Conservation (phyloP, 805 yeast species). For the Zygoascus ofunaensis region DNA sequence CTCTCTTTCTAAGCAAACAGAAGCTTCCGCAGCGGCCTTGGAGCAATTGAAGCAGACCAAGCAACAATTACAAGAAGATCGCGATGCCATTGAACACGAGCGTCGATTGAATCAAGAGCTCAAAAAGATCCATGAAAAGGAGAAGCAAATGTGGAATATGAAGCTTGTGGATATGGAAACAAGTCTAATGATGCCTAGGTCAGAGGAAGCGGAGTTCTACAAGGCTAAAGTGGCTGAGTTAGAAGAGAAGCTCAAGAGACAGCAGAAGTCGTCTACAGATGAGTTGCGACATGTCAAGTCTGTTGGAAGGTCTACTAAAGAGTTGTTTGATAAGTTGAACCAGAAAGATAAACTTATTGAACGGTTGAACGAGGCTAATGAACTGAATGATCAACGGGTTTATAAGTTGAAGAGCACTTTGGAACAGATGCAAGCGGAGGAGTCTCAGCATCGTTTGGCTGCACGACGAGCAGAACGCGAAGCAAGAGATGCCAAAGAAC, state of each 20-base stretch:
- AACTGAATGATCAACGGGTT: slow-evolving; percentile 41
- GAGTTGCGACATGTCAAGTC: slow-evolving; percentile 17
- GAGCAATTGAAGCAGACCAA: slow-evolving; percentile 19
- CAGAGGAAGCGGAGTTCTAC: slow-evolving; percentile 14
- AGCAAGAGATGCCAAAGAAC: slow-evolving; percentile 41
- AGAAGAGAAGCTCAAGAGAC: slow-evolving; percentile 19
- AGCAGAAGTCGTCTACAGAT: slow-evolving; percentile 12
- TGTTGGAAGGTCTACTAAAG: slow-evolving; percentile 21
- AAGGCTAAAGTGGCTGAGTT: slow-evolving; percentile 15
- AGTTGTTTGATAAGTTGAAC: slow-evolving; percentile 18
- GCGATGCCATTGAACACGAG: slow-evolving; percentile 17
- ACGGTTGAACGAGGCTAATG: slow-evolving; percentile 42
- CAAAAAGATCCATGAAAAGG: slow-evolving; percentile 25
- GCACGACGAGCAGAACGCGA: slow-evolving; percentile 44
- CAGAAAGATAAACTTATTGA: slow-evolving; percentile 23
- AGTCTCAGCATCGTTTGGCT: slow-evolving; percentile 30
- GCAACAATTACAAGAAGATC: slow-evolving; percentile 31
- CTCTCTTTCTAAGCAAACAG: slow-evolving; percentile 13
- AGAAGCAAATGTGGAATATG: slow-evolving; percentile 21
- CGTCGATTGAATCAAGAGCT: slow-evolving; percentile 20
- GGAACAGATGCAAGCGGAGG: slow-evolving; percentile 28
- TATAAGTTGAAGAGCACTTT: slow-evolving; percentile 32
- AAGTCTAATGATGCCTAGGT: slow-evolving; percentile 12
- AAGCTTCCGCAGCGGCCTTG: slow-evolving; percentile 10
- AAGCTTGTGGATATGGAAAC: slow-evolving; percentile 22